phyloP scores from a whole-genome alignment of 2,329 filamentous ascomycete species.

The Aspergillus fructus region DNA sequence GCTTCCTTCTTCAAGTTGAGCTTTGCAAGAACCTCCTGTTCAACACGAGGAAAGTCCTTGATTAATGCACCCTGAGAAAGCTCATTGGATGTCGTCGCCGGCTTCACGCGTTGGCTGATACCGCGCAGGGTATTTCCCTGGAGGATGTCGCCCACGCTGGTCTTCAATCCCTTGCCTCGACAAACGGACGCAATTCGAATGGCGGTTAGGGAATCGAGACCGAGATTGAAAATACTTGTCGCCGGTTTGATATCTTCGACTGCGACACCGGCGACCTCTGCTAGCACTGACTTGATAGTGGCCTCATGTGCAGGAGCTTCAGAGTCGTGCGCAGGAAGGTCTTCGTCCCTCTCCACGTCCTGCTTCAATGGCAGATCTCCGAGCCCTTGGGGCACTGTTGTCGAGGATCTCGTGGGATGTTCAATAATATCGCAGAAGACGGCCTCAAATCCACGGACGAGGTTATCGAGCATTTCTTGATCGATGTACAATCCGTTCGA shows the following conservation, averaged over 20 bases:
- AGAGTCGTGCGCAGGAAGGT: not conserved
- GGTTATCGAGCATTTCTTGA: conserved; percentile 17
- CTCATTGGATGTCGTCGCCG: not conserved
- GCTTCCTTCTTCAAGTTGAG: conserved; percentile 17
- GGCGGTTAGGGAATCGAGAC: conserved; percentile 32
- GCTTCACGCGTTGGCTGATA: conserved; percentile 25
- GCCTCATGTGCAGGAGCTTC: conserved; percentile 17
- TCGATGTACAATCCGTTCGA: conserved; percentile 25
- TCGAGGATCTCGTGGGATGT: conserved; percentile 24
- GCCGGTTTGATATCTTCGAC: conserved; percentile 21
- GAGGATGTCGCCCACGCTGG: conserved; percentile 32
- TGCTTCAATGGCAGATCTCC: conserved; percentile 23
- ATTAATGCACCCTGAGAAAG: conserved; percentile 13
- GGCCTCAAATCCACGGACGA: conserved; percentile 19
- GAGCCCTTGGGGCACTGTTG: conserved; percentile 22
- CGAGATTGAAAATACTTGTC: conserved; percentile 33
- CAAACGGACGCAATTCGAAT: conserved; percentile 30
- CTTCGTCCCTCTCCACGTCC: not conserved
- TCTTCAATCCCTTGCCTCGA: conserved; percentile 26
- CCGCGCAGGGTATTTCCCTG: conserved; percentile 31
- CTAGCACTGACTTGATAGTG: conserved; percentile 22
- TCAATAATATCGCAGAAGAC: conserved; percentile 29
- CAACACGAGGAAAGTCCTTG: conserved; percentile 10
- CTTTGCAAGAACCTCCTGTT: conserved; percentile 15
- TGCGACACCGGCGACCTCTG: conserved; percentile 22